Base-by-base conservation (phyloP, 768 basidiomycete species). In the Suillus fuscotomentosus region DNA sequence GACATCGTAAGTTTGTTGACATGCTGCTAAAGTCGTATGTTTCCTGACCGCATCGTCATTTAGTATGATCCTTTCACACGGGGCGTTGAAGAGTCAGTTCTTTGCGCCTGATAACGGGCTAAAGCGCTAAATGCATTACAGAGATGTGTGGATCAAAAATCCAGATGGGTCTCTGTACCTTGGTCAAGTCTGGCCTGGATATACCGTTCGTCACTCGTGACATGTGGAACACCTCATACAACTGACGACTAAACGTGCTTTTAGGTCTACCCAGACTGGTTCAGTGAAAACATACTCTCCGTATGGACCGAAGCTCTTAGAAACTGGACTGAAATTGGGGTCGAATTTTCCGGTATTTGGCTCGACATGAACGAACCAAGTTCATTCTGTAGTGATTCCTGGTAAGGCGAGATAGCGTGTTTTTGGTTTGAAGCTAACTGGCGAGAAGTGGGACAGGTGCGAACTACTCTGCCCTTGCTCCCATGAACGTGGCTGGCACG, bases 151-250 rank as follows among this genome's bases (percentile, higher is more conserved):
- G 73, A 83, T 94, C 60, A 91, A 86, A 68, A 92, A 93, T 72
- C 88, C 87, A 0, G 88, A 93, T 69, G 87, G 86, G 0, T 82
- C 86, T 43, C 83, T 88, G 69, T 92, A 89, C 72, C 71, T 91
- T 1, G 92, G 92, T 13, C 82, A 87, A 70, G 90, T 91, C 10
- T 92, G 89, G 90, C 90, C 91, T 17, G 89, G 91, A 27, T 88
- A 85, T 74, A 88, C 88, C 8, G 89, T 86, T 42, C 20, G 81
- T 70, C 41, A 14, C 38, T 11, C 4, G 8, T 54, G 17, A 5
- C 15, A 9, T 9, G 11, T 6, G 39, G 1, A 27, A 13, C 20
- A 5, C 11, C 10, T 6, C 14, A 50, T 22, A n/a, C 14, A 5
- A 53, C n/a, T 15, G 11, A 41, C 10, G 11, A 20, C 42, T 56